These are phyloP conservation scores for Chloropicon primus DNA, from an alignment of 139 green algal genomes.

Conservation along the genomic window DNA sequence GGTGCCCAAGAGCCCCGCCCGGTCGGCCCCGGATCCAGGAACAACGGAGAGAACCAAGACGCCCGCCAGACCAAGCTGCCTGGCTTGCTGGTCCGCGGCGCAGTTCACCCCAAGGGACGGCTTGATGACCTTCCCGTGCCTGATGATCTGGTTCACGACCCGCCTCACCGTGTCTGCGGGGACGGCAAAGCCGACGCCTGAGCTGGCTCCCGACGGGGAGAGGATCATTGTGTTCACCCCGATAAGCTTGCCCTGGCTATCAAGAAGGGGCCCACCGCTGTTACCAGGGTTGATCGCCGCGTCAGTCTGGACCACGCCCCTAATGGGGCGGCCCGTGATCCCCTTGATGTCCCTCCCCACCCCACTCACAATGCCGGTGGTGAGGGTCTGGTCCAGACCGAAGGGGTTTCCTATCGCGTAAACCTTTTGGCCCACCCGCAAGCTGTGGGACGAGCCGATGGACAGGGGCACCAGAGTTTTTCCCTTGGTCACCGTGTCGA, in stretches of 20 bases:
- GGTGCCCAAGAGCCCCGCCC: neutral
- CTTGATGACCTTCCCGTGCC: neutral
- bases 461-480: slow-evolving; percentile 1
- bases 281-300: slow-evolving; percentile 61
- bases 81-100: neutral
- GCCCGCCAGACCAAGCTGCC: neutral
- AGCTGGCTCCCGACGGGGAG: slow-evolving; percentile 22
- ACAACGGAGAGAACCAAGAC: neutral
- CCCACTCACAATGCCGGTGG: slow-evolving; percentile 47
- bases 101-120: neutral
- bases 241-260: slow-evolving; percentile 43
- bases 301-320: slow-evolving; percentile 56
- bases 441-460: neutral
- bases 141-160: neutral
- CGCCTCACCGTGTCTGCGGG: neutral
- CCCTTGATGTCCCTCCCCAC: slow-evolving; percentile 40
- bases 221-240: slow-evolving; percentile 70
- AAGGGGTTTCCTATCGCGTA: slow-evolving; percentile 18
- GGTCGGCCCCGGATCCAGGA: neutral
- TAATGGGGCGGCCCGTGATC: slow-evolving; percentile 26
- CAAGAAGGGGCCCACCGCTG: slow-evolving; percentile 36
- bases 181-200: neutral
- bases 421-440: slow-evolving; percentile 51
- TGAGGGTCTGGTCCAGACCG: slow-evolving; percentile 58
- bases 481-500: slow-evolving; percentile 29